Percentiles rank a stretch among this genome's conserved stretches.
Conservation (phyloP, 2,329 filamentous ascomycete species). For the Rhynchosporium agropyri region DNA sequence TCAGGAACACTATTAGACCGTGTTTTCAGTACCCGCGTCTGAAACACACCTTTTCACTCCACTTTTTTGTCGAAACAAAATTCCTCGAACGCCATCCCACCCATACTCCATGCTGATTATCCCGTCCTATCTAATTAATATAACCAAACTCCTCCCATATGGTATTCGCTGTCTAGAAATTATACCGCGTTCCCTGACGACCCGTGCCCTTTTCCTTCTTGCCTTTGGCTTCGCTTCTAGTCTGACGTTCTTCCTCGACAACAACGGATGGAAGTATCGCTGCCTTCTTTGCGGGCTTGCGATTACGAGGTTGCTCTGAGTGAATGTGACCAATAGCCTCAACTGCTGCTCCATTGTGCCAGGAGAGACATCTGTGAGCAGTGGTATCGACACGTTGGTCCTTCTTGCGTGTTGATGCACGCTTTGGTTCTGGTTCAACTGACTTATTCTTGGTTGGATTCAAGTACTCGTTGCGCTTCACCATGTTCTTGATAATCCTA, state of each 20-base stretch:
- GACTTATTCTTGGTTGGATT: conserved; percentile 53
- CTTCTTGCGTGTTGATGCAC: conserved; percentile 65
- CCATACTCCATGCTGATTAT: conserved; percentile 19
- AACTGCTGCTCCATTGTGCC: conserved; percentile 65
- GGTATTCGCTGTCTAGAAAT: conserved; percentile 14
- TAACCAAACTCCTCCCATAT: conserved; percentile 12
- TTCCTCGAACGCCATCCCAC: background rate
- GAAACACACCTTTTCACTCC: background rate
- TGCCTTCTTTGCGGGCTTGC: conserved; percentile 42
- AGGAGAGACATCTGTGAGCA: conserved; percentile 63
- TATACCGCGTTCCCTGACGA: conserved; percentile 32
- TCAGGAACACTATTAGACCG: background rate
- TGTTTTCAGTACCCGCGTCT: background rate
- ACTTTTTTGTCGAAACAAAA: conserved; percentile 9
- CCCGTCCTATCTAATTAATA: background rate
- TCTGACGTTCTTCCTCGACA: conserved; percentile 46
- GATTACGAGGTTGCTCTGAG: conserved; percentile 55
- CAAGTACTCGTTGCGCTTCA: conserved; percentile 75
- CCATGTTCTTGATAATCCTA: conserved; percentile 78
- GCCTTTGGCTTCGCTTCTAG: conserved; percentile 33
- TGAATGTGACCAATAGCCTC: conserved; percentile 62
- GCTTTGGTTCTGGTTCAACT: conserved; percentile 47
- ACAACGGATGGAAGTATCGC: conserved; percentile 27
- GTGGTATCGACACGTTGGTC: conserved; percentile 55
- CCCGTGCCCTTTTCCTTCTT: conserved; percentile 35